Percentiles rank a stretch among this genome's conserved stretches.
Conservation (phyloP, 1,139 yeast genomes). For the Suhomyces kunorum region DNA sequence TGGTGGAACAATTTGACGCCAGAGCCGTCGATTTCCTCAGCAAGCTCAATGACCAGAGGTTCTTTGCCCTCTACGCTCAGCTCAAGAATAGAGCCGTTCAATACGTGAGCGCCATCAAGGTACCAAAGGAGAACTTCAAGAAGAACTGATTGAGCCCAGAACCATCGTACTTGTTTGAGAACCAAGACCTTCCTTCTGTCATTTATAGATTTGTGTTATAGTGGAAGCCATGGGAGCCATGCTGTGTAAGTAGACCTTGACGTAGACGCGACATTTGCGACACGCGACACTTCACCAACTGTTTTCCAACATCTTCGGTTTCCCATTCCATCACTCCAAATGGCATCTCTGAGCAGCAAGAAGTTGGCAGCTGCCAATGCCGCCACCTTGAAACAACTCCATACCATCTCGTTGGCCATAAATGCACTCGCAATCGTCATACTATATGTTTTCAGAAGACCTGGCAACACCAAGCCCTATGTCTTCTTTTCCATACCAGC, state of each 20-base stretch:
- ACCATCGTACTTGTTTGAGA: neutral
- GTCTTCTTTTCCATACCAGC: constrained; percentile 62
- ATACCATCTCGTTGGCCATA: constrained; percentile 45
- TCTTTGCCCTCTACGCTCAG: constrained; percentile 11
- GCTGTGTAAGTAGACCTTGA: too few species aligned
- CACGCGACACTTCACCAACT: constrained; percentile 5
- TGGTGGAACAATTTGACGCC: constrained; percentile 42
- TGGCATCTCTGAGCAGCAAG: constrained; percentile 58
- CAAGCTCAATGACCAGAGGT: constrained; percentile 18
- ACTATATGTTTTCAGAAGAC: constrained; percentile 53
- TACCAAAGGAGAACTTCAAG: constrained; percentile 13
- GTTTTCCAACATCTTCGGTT: neutral
- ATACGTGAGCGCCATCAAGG: constrained; percentile 14
- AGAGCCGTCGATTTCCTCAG: constrained; percentile 30
- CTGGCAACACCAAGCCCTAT: constrained; percentile 51
- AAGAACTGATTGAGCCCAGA: constrained; percentile 6
- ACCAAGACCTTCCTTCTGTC: neutral
- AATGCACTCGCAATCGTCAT: constrained; percentile 43
- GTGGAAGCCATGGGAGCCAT: neutral
- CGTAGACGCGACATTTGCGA: neutral
- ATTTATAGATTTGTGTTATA: constrained; percentile 5
- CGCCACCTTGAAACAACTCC: constrained; percentile 56
- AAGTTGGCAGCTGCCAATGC: constrained; percentile 65
- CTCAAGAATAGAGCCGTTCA: constrained; percentile 11
- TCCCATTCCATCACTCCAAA: constrained; percentile 16